Evolutionary conservation across 1,284 basidiomycete species (phyloP), one percentile per base, ranked within the genome.

Genomic region (Abortiporus biennis): DNA sequence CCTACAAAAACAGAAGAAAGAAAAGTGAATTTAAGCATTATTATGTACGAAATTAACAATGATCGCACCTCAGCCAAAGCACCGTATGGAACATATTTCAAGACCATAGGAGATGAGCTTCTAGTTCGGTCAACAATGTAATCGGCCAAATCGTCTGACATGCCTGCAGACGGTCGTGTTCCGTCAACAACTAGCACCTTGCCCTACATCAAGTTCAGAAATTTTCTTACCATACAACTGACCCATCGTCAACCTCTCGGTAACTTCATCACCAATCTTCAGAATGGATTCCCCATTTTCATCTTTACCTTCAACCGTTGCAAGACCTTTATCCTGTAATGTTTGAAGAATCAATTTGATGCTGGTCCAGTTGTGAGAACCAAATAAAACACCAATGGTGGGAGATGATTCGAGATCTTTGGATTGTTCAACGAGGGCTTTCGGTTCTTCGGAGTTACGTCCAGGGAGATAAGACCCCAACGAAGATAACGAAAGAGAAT

Each of bases 31-130:
- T 15, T 15, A 30, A 21, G 15, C 16, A 30, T 20, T 19, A 37
- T 19, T 32, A 6, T 38, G 16, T 16, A 6, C 5, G 41, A 25
- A 5, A 15, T 5, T 45, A 9, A 33, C 33, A 22, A 8, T 36
- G 17, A 16, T 44, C 50, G 16, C 33, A 79, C 82, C 54, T 88
- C 86, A 9, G 68, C 66, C n/a, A 90, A 66, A n/a, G 74, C 73
- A 8, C 91, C 90, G 53, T 93, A 94, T 0, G 91, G 89, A 15
- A 92, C 71, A 57, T 90, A 81, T 72, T 92, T 93, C 64, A 91
- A 72, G 1, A 88, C 78, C 45, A 89, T 76, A 0, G 90, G 91
- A 11, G 76, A 66, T 4, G 63, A 58, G 3, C 77, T 70, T 36
- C 66, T 68, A 16, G 80, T 81, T 33, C 69, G 71, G 6, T 66